These are phyloP conservation scores for Arthrobotrys entomopaga DNA, from an alignment of 2,329 filamentous ascomycete genomes.

Conservation along the genomic window DNA sequence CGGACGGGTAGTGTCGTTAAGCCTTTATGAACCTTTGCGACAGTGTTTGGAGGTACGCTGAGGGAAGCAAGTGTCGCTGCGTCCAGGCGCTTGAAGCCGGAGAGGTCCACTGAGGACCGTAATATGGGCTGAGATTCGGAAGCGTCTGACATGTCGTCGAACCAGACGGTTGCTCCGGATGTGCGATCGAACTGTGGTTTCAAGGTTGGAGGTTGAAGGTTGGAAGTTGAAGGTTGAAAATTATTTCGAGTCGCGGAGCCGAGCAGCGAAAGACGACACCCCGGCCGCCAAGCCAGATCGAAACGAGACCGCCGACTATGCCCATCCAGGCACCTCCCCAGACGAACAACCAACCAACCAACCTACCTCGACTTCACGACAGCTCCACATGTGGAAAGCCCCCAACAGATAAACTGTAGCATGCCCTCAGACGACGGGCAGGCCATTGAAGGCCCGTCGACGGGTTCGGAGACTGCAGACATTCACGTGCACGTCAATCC, in stretches of 20 bases:
- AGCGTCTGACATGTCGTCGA: constrained; percentile 17
- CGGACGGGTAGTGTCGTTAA: constrained; percentile 42
- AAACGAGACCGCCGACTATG: constrained; percentile 2
- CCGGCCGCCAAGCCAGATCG: not conserved
- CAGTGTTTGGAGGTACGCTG: constrained; percentile 20
- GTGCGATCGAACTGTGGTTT: not conserved
- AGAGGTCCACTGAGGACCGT: constrained; percentile 25
- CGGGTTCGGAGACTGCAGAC: constrained; percentile 4
- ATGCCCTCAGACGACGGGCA: constrained; percentile 42
- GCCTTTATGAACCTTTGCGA: constrained; percentile 41
- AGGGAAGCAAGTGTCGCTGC: constrained; percentile 30
- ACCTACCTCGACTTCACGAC: not conserved
- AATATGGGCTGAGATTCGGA: not conserved
- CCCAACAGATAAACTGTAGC: constrained; percentile 32
- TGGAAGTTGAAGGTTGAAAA: too few species aligned
- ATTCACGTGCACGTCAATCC: constrained; percentile 11
- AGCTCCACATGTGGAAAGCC: constrained; percentile 35
- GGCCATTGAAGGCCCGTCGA: constrained; percentile 20
- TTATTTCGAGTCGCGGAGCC: too few species aligned
- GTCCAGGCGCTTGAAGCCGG: constrained; percentile 40
- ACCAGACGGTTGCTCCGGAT: not conserved
- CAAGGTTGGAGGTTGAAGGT: not conserved
- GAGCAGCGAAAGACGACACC: too few species aligned
- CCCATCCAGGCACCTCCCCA: not conserved
- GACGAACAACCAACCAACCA: not conserved